Percentiles rank a stretch among this genome's conserved stretches.
These are phyloP conservation scores for Acer campestre DNA, from an alignment of 345 rosid genomes.

Conservation along the genomic window DNA sequence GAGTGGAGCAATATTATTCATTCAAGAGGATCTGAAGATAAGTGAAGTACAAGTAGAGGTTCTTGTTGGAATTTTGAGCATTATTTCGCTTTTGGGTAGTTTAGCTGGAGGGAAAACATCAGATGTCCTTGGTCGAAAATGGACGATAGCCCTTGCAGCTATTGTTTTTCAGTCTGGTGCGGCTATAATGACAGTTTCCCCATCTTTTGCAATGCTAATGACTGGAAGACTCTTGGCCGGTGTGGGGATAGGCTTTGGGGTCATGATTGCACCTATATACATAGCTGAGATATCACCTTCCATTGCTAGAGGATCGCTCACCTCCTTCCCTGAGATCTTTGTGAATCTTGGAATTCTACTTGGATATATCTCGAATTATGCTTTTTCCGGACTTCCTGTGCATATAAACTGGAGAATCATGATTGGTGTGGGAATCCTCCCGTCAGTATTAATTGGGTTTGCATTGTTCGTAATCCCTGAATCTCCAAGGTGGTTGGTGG, in stretches of 20 bases:
- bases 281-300: conserved; percentile 65
- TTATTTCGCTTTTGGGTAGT: conserved; percentile 61
- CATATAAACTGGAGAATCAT: conserved; percentile 64
- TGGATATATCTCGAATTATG: conserved; percentile 62
- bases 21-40: conserved; percentile 54
- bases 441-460: conserved; percentile 52
- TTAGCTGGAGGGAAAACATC: conserved; percentile 65
- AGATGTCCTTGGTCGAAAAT: conserved; percentile 57
- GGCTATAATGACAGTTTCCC: conserved; percentile 52
- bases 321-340: conserved; percentile 72
- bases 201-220: conserved; percentile 46
- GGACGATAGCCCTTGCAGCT: conserved; percentile 59
- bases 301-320: conserved; percentile 51
- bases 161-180: conserved; percentile 56
- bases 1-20: conserved; percentile 70
- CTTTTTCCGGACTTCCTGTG: conserved; percentile 44
- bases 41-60: conserved; percentile 55
- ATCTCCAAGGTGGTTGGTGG: conserved; percentile 71
- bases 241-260: conserved; percentile 58
- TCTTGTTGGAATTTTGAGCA: conserved; percentile 60
- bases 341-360: conserved; percentile 67
- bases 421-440: conserved; percentile 63
- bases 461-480: conserved; percentile 63
- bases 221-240: conserved; percentile 56
- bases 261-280: conserved; percentile 64